Percentiles rank a stretch among this genome's conserved stretches.
Evolutionary conservation across 495 filamentous ascomycete species (phyloP).

Genomic region (Baudoinia panamericana): DNA sequence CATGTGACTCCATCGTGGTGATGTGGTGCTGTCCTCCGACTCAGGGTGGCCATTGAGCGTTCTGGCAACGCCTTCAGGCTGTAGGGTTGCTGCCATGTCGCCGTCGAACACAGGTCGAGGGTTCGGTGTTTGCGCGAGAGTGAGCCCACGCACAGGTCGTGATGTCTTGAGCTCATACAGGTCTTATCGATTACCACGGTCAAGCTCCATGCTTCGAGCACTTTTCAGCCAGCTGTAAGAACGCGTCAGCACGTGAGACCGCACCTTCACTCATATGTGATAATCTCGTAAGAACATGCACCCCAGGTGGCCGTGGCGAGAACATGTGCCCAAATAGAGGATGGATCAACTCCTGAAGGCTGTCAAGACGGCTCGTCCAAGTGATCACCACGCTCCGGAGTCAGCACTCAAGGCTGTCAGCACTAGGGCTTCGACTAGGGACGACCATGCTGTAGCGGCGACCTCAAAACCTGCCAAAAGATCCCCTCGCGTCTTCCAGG

Average conservation of each 20-base stretch:
- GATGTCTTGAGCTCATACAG: too few relatives aligned
- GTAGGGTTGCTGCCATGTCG: conserved; percentile 10
- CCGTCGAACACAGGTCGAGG: not conserved
- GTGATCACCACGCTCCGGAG: too few relatives aligned
- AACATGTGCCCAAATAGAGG: conserved; percentile 10
- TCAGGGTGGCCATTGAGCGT: conserved; percentile 3
- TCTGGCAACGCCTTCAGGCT: not conserved
- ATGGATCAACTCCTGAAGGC: conserved; percentile 31
- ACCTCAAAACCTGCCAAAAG: not conserved
- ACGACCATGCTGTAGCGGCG: not conserved
- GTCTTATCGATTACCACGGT: too few relatives aligned
- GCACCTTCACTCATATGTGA: too few relatives aligned
- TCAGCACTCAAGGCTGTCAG: not conserved
- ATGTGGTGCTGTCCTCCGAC: not conserved
- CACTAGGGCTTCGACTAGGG: not conserved
- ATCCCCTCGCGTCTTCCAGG: too few relatives aligned
- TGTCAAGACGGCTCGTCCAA: conserved; percentile 6
- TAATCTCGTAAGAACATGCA: too few relatives aligned
- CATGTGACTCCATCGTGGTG: conserved; percentile 45
- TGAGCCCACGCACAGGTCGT: too few relatives aligned
- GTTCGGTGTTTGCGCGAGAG: too few relatives aligned
- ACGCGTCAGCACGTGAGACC: too few relatives aligned
- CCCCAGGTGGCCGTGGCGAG: too few relatives aligned
- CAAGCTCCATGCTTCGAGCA: too few relatives aligned
- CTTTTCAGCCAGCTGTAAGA: too few relatives aligned